Evolutionary conservation across 1,139 yeast species (phyloP), one percentile per base, ranked within the genome.

Genomic region (Geotrichum klebahnii): DNA sequence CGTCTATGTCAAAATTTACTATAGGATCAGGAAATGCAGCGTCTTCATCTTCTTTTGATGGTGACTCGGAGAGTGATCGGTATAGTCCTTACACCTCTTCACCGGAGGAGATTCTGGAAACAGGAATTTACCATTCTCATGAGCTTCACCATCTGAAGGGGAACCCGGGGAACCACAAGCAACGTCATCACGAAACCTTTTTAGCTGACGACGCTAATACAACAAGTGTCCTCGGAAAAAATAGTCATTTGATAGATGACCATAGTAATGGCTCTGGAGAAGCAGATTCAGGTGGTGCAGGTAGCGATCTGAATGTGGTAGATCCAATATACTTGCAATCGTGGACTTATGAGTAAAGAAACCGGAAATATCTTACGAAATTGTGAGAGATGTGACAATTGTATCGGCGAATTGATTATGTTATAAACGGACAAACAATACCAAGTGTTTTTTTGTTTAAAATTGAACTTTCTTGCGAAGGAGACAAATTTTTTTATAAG

Each of bases 41-140:
- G 4, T 36, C 40, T 8, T 23, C 49, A 39, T 24, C 40, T n/a
- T 40, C 41, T 2, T 33, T 50, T 22, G 44, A 55, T n/a, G 52
- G 54, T 14, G 62, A 57, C n/a, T 56, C 57, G 3, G 62, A 60
- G 29, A 48, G 55, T 32, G 61, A 57, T 10, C 44, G 46, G n/a
- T 53, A 44, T 31, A 45, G 53, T 17, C 54, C 55, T 9, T 52
- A 44, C 14, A 55, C 57, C 16, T 52, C 59, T 12, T 51, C 64
- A 5, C 38, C 37, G 10, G 45, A 42, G 16, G 31, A 20, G 5
- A 32, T 42, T 6, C 14, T 38, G n/a, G 42, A 38, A 2, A 32
- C 42, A 10, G n/a, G n/a, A n/a, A n/a, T n/a, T n/a, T n/a, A n/a
- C n/a, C n/a, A n/a, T n/a, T n/a, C n/a, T n/a, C n/a, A n/a, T n/a